Conservation (phyloP, 179 eudicot species). For the Carnegiea gigantea region DNA sequence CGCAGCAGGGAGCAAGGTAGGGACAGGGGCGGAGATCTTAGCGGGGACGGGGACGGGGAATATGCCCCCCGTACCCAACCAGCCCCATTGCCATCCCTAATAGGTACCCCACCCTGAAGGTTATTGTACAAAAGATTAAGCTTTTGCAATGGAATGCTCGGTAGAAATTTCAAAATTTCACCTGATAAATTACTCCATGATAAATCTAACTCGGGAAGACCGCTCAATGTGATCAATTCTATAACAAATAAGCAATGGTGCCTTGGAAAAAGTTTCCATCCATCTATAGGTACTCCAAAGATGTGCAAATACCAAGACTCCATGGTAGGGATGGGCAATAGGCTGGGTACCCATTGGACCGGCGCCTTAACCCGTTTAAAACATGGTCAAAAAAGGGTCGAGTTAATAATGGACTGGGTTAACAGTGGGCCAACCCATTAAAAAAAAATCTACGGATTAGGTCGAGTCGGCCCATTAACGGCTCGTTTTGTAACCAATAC, state of each 20-base stretch:
- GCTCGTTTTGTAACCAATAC: too few species aligned
- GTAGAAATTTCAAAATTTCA: slow-evolving; percentile 19
- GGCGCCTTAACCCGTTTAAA: not conserved
- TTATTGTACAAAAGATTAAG: slow-evolving; percentile 23
- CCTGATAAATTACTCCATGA: slow-evolving; percentile 21
- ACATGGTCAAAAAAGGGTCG: too few species aligned
- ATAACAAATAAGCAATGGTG: slow-evolving; percentile 9
- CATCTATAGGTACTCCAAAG: slow-evolving; percentile 2
- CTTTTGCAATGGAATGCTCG: not conserved
- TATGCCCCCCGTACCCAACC: too few species aligned
- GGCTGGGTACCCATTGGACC: slow-evolving; percentile 1
- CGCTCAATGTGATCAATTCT: slow-evolving; percentile 6
- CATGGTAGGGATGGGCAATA: too few species aligned
- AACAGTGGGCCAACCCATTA: too few species aligned
- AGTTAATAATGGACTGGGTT: too few species aligned
- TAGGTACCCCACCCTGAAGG: slow-evolving; percentile 30
- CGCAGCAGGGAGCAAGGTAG: too few species aligned
- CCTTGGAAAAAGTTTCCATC: slow-evolving; percentile 22
- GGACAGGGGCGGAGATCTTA: too few species aligned
- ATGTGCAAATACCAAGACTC: slow-evolving; percentile 13
- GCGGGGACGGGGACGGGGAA: too few species aligned
- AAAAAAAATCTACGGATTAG: too few species aligned
- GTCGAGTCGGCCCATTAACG: too few species aligned
- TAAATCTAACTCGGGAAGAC: slow-evolving; percentile 1
- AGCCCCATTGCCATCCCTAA: too few species aligned